These are phyloP conservation scores for Chloris gayana DNA, from an alignment of 176 grass and related monocot genomes.

Conservation along the genomic window DNA sequence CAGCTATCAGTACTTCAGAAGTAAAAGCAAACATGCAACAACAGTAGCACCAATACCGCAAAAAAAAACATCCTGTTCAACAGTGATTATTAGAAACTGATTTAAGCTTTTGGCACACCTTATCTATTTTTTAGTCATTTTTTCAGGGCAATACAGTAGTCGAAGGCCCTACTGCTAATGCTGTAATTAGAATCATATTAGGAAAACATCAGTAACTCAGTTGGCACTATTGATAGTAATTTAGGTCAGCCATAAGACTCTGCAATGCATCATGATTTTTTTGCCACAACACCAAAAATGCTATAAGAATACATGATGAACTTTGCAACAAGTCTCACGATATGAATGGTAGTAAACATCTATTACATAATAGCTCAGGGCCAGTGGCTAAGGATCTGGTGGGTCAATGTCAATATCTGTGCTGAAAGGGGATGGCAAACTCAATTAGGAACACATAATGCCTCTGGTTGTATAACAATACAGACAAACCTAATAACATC, in stretches of 20 bases:
- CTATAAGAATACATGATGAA: constrained; percentile 2
- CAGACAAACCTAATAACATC: background rate
- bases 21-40: constrained; percentile 1
- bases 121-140: background rate
- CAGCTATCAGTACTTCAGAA: constrained; percentile 23
- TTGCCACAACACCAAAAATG: background rate
- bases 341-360: constrained; percentile 27
- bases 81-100: background rate
- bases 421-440: background rate
- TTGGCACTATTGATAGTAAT: constrained; percentile 16
- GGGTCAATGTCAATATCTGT: constrained; percentile 1
- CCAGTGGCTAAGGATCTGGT: background rate
- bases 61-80: background rate
- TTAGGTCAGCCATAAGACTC: background rate
- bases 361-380: background rate
- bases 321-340: background rate
- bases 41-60: constrained; percentile 9
- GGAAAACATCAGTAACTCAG: background rate
- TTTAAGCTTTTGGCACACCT: constrained; percentile 6
- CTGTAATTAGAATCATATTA: background rate
- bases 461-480: background rate
- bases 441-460: constrained; percentile 16
- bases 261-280: background rate
- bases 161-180: background rate
- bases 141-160: background rate